These are phyloP conservation scores for Alloascoidea africana DNA, from an alignment of 805 yeast species.

Conservation along the genomic window DNA sequence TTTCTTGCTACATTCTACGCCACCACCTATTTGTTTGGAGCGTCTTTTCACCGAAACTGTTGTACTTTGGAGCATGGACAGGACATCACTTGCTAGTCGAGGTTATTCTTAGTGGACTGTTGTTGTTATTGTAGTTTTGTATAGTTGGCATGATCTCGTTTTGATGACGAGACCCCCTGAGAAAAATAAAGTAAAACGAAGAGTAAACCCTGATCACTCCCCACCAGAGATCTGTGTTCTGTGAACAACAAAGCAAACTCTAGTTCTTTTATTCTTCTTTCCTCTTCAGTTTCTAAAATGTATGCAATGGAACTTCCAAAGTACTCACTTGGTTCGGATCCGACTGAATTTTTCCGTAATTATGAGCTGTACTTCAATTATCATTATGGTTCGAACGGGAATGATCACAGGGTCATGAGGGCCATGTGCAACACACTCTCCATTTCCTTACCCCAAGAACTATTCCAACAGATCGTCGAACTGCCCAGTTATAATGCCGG, in stretches of 20 bases:
- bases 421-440: constrained; percentile 1
- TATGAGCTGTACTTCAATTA: neutral
- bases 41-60: constrained; percentile 85
- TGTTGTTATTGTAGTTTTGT: no score
- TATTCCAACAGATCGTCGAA: neutral
- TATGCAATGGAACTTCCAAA: neutral
- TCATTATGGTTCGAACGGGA: constrained; percentile 1
- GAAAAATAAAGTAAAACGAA: no score
- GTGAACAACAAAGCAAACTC: no score
- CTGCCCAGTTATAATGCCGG: neutral
- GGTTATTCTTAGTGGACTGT: no score
- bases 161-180: no score
- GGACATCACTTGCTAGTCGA: constrained; percentile 3
- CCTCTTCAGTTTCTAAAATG: neutral
- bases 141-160: no score
- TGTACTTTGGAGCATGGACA: constrained; percentile 69
- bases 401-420: neutral
- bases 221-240: no score
- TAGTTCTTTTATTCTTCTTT: neutral
- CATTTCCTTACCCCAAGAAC: neutral
- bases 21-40: constrained; percentile 95
- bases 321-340: neutral
- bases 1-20: constrained; percentile 59
- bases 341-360: neutral
- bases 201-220: no score